Evolutionary conservation across 257 asterid species (phyloP).

Genomic region (Datura wrightii): DNA sequence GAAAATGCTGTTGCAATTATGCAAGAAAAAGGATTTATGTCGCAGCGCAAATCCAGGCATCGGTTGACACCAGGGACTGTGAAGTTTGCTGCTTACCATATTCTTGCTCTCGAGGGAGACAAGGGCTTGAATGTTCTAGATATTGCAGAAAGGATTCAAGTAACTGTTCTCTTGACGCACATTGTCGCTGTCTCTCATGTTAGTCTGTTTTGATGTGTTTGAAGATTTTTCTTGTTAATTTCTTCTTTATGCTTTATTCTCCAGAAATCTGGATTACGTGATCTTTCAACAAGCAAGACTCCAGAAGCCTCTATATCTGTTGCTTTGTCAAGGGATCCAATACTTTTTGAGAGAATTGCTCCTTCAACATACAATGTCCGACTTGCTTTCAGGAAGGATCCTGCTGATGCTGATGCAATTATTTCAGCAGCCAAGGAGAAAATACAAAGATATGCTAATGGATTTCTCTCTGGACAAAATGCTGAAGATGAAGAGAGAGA

Average conservation of each 20-base stretch:
- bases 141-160: conserved; percentile 98
- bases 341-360: conserved; percentile 96
- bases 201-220: not conserved
- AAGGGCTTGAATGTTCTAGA: conserved; percentile 92
- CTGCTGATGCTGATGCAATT: conserved; percentile 85
- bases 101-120: conserved; percentile 98
- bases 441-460: conserved; percentile 84
- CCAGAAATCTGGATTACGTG: conserved; percentile 98
- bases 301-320: conserved; percentile 99
- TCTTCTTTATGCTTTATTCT: conserved; percentile 27
- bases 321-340: conserved; percentile 96
- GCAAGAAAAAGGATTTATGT: conserved; percentile 86
- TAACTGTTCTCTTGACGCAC: conserved; percentile 36
- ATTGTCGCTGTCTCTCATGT: conserved; percentile 17
- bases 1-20: conserved; percentile 90
- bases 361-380: conserved; percentile 97
- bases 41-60: conserved; percentile 89
- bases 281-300: conserved; percentile 94
- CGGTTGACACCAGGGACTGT: conserved; percentile 98
- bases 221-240: conserved; percentile 35
- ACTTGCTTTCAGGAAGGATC: conserved; percentile 92
- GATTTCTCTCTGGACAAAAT: conserved; percentile 79
- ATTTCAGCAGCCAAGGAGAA: conserved; percentile 86
- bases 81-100: conserved; percentile 99
- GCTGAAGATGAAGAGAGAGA: conserved; percentile 93